Base-by-base conservation (phyloP, 2,329 filamentous ascomycete species). In the Epichloe coenophiala region DNA sequence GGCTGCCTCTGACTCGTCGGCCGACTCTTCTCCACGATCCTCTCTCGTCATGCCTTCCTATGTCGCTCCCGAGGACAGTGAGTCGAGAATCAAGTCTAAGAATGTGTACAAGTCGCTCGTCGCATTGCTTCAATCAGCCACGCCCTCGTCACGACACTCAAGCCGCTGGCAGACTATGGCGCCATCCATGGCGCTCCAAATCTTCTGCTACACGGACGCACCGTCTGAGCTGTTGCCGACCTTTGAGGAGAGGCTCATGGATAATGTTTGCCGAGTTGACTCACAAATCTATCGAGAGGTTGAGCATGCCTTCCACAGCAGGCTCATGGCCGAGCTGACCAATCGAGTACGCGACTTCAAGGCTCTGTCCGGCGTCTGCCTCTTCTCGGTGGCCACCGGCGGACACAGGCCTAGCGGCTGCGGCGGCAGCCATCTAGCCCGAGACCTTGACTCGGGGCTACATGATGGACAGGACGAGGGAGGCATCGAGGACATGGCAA, bases 401-500 rank as follows among this genome's bases (percentile, higher is more conserved):
- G 70, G 72, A 51, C 74, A 75, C 7, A 57, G 70, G 27, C 66
- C 69, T 23, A 64, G 63, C 44, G 62, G 63, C 31, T 62, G 60
- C 53, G 67, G 68, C 27, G 58, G 61, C 6, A 63, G 65, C 56
- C 66, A 70, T 46, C 41, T 53, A 21, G 55, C 53, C 43, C 59
- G 63, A 47, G 64, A 68, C 38, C 51, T 63, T 46, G 66, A 71
- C 51, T 60, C 59, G 19, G 58, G 60, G 4, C 59, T 59, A 53
- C 69, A 68, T 9, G 71, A 74, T 50, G 64, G 66, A 8, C 70
- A 74, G 42, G 75, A 78, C 47, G 76, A 80, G 46, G 71, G 69
- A 42, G 72, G 74, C 36, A 60, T 86, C 38, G 73, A 76, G 42
- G 83, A 88, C 52, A 79, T 95, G 64, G 81, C 87, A 1, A 84